Evolutionary conservation across 1,284 basidiomycete genomes (phyloP).

Genomic region (Trametes hirsuta): DNA sequence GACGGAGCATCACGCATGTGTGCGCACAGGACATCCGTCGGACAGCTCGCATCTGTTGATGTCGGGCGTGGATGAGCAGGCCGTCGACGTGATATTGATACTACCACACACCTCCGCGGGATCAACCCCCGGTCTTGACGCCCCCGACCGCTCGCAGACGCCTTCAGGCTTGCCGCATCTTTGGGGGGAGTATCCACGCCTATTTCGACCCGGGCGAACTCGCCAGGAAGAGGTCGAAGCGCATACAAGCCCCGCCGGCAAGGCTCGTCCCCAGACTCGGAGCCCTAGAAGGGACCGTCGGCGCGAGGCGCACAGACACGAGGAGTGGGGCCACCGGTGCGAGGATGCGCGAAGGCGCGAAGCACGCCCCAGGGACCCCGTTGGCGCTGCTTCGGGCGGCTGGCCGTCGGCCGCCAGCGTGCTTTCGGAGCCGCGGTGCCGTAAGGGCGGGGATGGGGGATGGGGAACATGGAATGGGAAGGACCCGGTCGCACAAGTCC

Average conservation of each 20-base stretch:
- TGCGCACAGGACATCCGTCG: background rate
- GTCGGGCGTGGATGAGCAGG: background rate
- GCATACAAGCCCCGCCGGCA: background rate
- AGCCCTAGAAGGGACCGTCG: background rate
- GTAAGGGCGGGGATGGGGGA: constrained; percentile 7
- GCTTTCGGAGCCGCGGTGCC: constrained; percentile 22
- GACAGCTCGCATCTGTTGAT: constrained; percentile 8
- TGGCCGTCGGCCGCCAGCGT: background rate
- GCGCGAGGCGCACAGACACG: background rate
- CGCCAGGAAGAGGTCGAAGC: background rate
- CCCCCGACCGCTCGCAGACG: no score
- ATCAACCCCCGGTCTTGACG: no score
- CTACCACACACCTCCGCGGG: no score
- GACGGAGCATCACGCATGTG: background rate
- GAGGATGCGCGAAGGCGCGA: constrained; percentile 14
- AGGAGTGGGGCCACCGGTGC: background rate
- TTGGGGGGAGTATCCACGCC: background rate
- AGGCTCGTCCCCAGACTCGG: constrained; percentile 1
- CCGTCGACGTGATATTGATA: background rate
- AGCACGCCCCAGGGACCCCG: no score
- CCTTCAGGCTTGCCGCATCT: no score
- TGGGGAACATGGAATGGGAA: background rate
- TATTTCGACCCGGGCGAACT: background rate
- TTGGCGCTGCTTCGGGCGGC: background rate
- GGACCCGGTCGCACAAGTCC: no score